Evolutionary conservation across 768 basidiomycete genomes (phyloP).

Genomic region (Pleurotus ostreatus): DNA sequence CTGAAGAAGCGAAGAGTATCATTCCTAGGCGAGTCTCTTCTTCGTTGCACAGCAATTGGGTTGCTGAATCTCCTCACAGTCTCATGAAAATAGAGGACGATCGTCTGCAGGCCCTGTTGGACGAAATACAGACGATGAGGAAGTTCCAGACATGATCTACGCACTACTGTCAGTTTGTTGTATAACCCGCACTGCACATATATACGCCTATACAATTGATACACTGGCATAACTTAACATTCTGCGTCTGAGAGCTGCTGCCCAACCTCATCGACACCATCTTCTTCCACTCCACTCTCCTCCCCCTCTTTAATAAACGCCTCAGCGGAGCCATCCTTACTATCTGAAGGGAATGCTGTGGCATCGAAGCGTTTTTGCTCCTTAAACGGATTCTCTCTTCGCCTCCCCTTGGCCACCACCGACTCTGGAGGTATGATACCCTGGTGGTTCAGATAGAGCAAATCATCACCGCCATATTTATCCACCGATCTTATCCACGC

Average conservation of each 20-base stretch:
- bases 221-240: conserved; percentile 26
- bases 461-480: conserved; percentile 69
- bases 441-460: conserved; percentile 72
- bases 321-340: conserved; percentile 23
- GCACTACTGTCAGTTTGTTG: not conserved
- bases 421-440: conserved; percentile 73
- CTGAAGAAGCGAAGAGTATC: conserved; percentile 90
- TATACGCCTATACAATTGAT: too few species aligned
- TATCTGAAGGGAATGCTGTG: conserved; percentile 43
- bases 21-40: conserved; percentile 65
- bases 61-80: conserved; percentile 30
- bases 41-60: not conserved
- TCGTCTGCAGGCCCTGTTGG: conserved; percentile 71
- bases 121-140: conserved; percentile 87
- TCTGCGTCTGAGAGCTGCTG: conserved; percentile 48
- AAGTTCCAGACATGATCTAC: conserved; percentile 73
- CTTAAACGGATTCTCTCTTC: conserved; percentile 57
- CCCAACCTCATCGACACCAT: conserved; percentile 24
- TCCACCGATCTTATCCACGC: conserved; percentile 81
- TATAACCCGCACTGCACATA: not conserved
- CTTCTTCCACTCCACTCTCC: conserved; percentile 26
- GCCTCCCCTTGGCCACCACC: conserved; percentile 57
- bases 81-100: conserved; percentile 89
- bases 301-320: conserved; percentile 29
- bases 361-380: conserved; percentile 68